Evolutionary conservation across 441 rosid species (phyloP).

Genomic region (Erysimum cheiri): DNA sequence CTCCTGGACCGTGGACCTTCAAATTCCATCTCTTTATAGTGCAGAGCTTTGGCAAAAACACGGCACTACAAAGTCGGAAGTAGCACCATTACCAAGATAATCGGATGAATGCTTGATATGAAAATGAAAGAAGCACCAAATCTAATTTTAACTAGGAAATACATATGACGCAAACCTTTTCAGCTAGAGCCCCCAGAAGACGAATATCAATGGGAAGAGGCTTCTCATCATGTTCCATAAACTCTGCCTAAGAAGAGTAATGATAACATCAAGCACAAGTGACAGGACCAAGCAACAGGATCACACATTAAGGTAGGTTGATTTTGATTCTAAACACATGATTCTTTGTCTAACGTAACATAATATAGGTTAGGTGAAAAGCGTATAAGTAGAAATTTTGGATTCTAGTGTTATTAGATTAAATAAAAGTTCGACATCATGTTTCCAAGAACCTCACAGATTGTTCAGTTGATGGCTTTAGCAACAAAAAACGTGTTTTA

Average conservation of each 20-base stretch:
- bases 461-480: constrained; percentile 26
- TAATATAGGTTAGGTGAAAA: constrained; percentile 7
- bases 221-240: constrained; percentile 99
- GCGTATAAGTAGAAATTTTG: constrained; percentile 8
- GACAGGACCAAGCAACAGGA: constrained; percentile 29
- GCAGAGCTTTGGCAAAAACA: constrained; percentile 99
- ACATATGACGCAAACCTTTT: constrained; percentile 65
- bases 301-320: constrained; percentile 23
- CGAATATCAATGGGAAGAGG: constrained; percentile 99
- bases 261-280: constrained; percentile 29
- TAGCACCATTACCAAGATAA: constrained; percentile 26
- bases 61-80: constrained; percentile 69
- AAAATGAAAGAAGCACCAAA: constrained; percentile 23
- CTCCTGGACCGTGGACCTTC: constrained; percentile 90
- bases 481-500: constrained; percentile 23
- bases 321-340: constrained; percentile 18
- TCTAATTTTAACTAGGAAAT: constrained; percentile 23
- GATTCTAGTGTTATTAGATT: constrained; percentile 18
- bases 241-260: constrained; percentile 80
- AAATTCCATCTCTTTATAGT: constrained; percentile 99
- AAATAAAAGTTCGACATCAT: constrained; percentile 15
- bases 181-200: constrained; percentile 99
- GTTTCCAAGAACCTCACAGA: constrained; percentile 17
- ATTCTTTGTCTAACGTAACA: constrained; percentile 1
- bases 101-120: constrained; percentile 21